These are phyloP conservation scores for Apiospora malaysiana DNA, from an alignment of 2,329 filamentous ascomycete genomes.

Conservation along the genomic window DNA sequence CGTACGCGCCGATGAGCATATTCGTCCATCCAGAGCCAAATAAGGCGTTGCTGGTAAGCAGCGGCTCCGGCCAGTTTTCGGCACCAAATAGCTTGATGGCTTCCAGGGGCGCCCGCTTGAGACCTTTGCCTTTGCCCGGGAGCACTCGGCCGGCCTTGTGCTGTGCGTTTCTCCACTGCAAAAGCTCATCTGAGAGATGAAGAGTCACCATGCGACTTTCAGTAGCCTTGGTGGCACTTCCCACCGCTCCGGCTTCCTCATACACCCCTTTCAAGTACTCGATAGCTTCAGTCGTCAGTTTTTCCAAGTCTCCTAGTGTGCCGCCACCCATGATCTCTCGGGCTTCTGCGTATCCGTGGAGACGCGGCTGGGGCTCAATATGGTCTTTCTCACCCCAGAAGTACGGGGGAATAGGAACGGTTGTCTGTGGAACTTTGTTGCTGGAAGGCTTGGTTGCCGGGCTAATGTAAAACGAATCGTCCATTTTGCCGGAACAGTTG, in stretches of 20 bases:
- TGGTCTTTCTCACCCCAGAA: background rate
- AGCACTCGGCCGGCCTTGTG: background rate
- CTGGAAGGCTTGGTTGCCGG: background rate
- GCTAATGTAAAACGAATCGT: background rate
- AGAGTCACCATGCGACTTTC: background rate
- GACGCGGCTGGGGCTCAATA: background rate
- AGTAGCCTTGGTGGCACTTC: too few relatives aligned
- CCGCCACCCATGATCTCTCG: background rate
- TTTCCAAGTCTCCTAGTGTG: background rate
- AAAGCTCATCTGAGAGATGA: background rate
- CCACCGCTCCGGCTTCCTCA: background rate
- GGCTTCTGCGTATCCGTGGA: background rate
- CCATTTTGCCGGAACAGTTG: background rate
- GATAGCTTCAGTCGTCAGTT: background rate
- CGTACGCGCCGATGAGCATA: conserved; percentile 32
- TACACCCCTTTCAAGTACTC: background rate
- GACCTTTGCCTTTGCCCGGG: background rate
- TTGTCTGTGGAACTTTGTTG: background rate
- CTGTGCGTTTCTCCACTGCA: background rate
- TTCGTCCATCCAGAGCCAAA: conserved; percentile 32
- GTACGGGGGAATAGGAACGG: background rate
- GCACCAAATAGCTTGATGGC: background rate
- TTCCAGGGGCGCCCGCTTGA: background rate
- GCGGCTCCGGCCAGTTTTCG: background rate
- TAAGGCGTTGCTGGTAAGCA: conserved; percentile 33